phyloP scores from a whole-genome alignment of 1,139 yeast genomes.

The Sugiyamaella pinicola region DNA sequence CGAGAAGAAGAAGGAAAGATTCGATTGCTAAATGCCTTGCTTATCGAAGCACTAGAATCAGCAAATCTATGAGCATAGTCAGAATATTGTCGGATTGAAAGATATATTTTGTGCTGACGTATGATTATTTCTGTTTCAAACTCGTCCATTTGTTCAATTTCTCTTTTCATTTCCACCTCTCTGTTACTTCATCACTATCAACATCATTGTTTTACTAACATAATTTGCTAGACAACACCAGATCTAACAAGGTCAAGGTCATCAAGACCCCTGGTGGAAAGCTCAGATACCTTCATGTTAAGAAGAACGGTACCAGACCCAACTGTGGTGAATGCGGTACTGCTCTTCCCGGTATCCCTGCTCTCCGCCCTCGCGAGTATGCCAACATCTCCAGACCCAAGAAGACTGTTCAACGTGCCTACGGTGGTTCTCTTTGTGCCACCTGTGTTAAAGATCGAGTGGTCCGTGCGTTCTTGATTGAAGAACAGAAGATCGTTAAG shows the following conservation, averaged over 20 bases:
- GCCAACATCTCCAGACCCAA: slow-evolving; percentile 93
- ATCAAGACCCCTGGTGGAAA: slow-evolving; percentile 99
- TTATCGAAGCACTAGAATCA: no score
- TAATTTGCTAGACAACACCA: slow-evolving; percentile 73
- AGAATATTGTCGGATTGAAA: no score
- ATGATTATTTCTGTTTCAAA: no score
- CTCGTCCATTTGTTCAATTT: no score
- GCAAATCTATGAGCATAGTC: no score
- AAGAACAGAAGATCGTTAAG: slow-evolving; percentile 99
- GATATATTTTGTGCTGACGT: no score
- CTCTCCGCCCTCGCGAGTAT: slow-evolving; percentile 97
- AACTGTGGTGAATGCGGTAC: slow-evolving; percentile 99
- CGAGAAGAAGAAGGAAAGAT: no score
- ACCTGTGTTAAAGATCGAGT: slow-evolving; percentile 98
- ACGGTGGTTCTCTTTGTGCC: slow-evolving; percentile 99
- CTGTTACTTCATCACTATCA: neutral
- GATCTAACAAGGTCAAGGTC: slow-evolving; percentile 98
- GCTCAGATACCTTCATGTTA: slow-evolving; percentile 95
- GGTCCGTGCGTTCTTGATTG: slow-evolving; percentile 98
- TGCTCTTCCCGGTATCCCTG: slow-evolving; percentile 82
- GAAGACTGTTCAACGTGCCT: slow-evolving; percentile 98
- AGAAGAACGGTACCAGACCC: slow-evolving; percentile 93
- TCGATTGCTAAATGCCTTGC: neutral
- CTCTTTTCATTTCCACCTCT: no score
- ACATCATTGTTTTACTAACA: slow-evolving; percentile 18